Base-by-base conservation (phyloP, 345 rosid species). In the Boechera divaricarpa region DNA sequence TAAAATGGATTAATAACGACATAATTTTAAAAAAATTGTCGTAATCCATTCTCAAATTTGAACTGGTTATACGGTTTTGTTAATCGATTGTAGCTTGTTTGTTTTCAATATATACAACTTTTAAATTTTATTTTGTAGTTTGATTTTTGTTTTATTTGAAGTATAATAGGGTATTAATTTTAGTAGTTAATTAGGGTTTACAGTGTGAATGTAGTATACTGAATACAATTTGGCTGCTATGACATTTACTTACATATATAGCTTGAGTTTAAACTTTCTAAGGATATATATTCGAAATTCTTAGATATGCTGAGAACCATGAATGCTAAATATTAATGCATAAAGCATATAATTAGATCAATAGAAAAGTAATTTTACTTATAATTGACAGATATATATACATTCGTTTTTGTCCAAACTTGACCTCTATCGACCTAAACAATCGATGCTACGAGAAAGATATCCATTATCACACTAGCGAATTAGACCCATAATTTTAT, bases 361-460 rank as follows among this genome's bases (percentile, higher is more conserved):
- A 24, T 24, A 54, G 36, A 54, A 5, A 45, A 33, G 6, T 13
- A 45, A 45, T 5, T 45, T 45, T 52, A 76, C 32, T 44, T 69
- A 69, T 33, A 44, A 56, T 55, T 77, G 33, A 70, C 64, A 62
- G 26, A 10, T 39, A 32, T 12, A 24, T 45, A 63, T 3, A 41
- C 76, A 63, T 44, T 47, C 10, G 36, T 55, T 33, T 1, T 35
- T 41, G 16, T 63, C 24, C 64, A 53, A 44, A 16, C 15, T 32
- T 53, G 63, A 76, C 69, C 48, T 69, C 24, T 26, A 69, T 49
- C 28, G 11, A 18, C 28, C 26, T 44, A 54, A 70, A 49, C 59
- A 63, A 63, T 48, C 8, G 26, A 24, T 61, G 56, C 73, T 67
- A 67, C 29, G 45, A 26, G 31, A 48, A 12, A 48, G 2, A 67